Conservation (phyloP, 768 basidiomycete species). For the Boletellus ananas region DNA sequence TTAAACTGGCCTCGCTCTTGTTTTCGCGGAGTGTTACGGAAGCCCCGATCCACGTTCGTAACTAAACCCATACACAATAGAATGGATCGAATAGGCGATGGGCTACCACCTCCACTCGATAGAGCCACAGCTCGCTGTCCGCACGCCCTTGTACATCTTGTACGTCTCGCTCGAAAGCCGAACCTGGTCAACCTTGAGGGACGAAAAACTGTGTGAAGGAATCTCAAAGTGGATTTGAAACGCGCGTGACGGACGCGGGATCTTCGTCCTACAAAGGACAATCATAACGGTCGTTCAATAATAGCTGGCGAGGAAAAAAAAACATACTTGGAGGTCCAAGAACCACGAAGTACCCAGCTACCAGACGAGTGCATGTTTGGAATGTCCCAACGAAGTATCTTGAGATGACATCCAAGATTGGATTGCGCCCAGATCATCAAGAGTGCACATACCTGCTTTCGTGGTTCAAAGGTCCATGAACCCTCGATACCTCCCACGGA, state of each 20-base stretch:
- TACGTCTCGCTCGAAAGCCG: conserved; percentile 76
- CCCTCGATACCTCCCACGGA: conserved; percentile 42
- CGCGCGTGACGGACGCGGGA: conserved; percentile 67
- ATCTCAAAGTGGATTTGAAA: conserved; percentile 72
- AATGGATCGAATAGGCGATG: background rate
- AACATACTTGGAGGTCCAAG: conserved; percentile 65
- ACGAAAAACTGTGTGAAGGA: conserved; percentile 66
- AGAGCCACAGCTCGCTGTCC: conserved; percentile 44
- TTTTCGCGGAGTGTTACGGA: background rate
- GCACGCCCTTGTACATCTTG: conserved; percentile 90
- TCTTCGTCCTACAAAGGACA: conserved; percentile 33
- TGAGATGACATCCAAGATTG: background rate
- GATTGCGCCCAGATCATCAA: background rate
- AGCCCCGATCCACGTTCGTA: background rate
- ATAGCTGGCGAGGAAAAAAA: background rate
- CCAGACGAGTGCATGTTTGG: conserved; percentile 62
- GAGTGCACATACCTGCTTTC: conserved; percentile 45
- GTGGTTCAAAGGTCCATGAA: conserved; percentile 79
- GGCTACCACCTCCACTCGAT: conserved; percentile 34
- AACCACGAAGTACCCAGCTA: conserved; percentile 70
- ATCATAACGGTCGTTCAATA: background rate
- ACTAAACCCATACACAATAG: background rate
- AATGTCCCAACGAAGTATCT: conserved; percentile 82
- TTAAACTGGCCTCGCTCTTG: conserved; percentile 1
- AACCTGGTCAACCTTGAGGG: conserved; percentile 82